A percentile compares a stretch with the other conserved stretches of the same genome.
phyloP scores from a whole-genome alignment of 116 monocot species.

The Zostera marina region DNA sequence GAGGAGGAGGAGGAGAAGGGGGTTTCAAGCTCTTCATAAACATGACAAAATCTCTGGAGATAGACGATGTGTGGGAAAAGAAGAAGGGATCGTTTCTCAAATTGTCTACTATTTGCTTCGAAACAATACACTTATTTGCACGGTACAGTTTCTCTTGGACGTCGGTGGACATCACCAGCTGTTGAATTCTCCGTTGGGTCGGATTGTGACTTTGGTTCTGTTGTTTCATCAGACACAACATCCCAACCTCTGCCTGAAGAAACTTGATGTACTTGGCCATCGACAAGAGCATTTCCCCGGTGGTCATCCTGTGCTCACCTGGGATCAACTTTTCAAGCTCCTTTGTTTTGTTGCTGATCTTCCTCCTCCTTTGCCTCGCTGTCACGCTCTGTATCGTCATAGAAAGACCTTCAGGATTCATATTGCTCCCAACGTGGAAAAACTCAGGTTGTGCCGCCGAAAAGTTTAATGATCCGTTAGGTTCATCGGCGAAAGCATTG shows the following conservation, averaged over 20 bases:
- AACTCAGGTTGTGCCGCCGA: too few species aligned
- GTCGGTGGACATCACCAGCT: conserved; percentile 3
- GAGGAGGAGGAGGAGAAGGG: too few species aligned
- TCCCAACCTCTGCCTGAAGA: conserved; percentile 49
- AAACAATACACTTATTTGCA: conserved; percentile 15
- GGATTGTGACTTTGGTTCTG: too few species aligned
- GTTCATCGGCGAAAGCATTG: too few species aligned
- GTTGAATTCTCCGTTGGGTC: neutral
- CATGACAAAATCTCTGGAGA: conserved; percentile 3
- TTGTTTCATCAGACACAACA: conserved; percentile 6
- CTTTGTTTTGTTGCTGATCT: conserved; percentile 58
- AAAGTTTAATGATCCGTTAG: too few species aligned
- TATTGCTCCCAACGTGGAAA: too few species aligned
- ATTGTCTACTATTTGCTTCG: conserved; percentile 2
- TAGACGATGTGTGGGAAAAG: conserved; percentile 1
- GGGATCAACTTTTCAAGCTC: conserved; percentile 48
- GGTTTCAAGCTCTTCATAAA: neutral
- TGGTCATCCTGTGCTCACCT: conserved; percentile 60
- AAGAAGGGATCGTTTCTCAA: conserved; percentile 1
- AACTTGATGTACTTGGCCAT: conserved; percentile 53
- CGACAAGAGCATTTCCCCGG: conserved; percentile 55
- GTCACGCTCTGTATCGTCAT: conserved; percentile 38
- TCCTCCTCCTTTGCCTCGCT: conserved; percentile 53
- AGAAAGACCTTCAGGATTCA: too few species aligned
- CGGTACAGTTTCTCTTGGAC: conserved; percentile 13